phyloP scores from a whole-genome alignment of 2,329 filamentous ascomycete species.

The Hirsutella minnesotensis region DNA sequence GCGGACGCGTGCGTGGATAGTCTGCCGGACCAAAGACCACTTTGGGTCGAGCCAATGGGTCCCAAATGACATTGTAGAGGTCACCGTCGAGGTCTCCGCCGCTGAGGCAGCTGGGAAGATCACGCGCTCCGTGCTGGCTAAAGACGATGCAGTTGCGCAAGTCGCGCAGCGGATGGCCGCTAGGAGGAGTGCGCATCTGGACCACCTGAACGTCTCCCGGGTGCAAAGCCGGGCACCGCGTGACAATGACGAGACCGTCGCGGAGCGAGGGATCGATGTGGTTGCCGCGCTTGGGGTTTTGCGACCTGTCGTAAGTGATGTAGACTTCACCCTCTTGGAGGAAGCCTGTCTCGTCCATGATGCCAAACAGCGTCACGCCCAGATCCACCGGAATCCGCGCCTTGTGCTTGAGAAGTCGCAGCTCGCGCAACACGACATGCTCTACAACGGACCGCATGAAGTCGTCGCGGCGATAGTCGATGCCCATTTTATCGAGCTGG shows the following conservation, averaged over 20 bases:
- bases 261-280: conserved; percentile 17
- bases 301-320: conserved; percentile 39
- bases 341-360: conserved; percentile 70
- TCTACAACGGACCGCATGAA: conserved; percentile 66
- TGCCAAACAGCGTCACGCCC: conserved; percentile 67
- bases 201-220: conserved; percentile 68
- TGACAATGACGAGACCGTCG: conserved; percentile 46
- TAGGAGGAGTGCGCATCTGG: conserved; percentile 47
- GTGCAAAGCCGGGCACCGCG: conserved; percentile 70
- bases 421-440: conserved; percentile 54
- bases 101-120: conserved; percentile 66
- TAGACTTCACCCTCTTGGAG: conserved; percentile 59
- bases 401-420: conserved; percentile 68
- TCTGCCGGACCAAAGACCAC: conserved; percentile 47
- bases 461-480: conserved; percentile 54
- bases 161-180: conserved; percentile 44
- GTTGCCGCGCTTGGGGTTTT: conserved; percentile 8
- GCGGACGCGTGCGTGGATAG: conserved; percentile 48
- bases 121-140: conserved; percentile 56
- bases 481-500: conserved; percentile 40
- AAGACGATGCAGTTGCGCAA: conserved; percentile 71
- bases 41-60: conserved; percentile 35
- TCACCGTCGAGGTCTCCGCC: conserved; percentile 82
- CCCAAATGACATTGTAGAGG: conserved; percentile 69
- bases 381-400: conserved; percentile 59